Evolutionary conservation across 2,329 filamentous ascomycete genomes (phyloP).

Genomic region (Epichloe baconii): DNA sequence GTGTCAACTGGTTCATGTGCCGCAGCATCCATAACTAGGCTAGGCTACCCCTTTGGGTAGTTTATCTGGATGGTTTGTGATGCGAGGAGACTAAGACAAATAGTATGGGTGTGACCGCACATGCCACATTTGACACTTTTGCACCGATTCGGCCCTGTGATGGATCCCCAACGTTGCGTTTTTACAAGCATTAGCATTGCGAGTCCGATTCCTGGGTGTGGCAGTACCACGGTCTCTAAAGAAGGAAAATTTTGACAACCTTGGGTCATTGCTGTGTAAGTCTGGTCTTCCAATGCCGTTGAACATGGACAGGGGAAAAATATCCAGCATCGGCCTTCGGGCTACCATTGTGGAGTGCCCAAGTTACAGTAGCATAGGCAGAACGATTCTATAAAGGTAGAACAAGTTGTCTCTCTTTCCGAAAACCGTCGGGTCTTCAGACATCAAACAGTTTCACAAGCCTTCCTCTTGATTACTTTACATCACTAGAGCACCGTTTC

Average conservation of each 20-base stretch:
- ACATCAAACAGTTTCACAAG: not conserved
- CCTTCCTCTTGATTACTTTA: not conserved
- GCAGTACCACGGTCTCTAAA: not conserved
- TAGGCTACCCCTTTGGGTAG: slow-evolving; percentile 1
- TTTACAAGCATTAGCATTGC: not conserved
- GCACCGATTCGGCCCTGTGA: not conserved
- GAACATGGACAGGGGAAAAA: not conserved
- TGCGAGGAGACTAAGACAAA: not conserved
- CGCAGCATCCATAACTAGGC: not conserved
- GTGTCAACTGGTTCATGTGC: not conserved
- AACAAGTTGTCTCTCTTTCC: slow-evolving; percentile 1
- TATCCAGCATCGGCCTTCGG: not conserved
- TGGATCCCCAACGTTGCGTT: slow-evolving; percentile 1
- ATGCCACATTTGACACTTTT: not conserved
- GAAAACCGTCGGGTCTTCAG: not conserved
- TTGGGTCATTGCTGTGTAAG: not conserved
- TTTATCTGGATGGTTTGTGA: not conserved
- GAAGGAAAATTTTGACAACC: not conserved
- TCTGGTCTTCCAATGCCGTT: not conserved
- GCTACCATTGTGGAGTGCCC: not conserved
- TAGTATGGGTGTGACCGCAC: not conserved
- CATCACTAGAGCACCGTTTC: not conserved
- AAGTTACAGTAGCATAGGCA: not conserved
- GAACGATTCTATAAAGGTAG: not conserved
- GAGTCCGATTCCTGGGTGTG: not conserved